Evolutionary conservation across 2,329 filamentous ascomycete species (phyloP).

Genomic region (Westerdykella sp.): DNA sequence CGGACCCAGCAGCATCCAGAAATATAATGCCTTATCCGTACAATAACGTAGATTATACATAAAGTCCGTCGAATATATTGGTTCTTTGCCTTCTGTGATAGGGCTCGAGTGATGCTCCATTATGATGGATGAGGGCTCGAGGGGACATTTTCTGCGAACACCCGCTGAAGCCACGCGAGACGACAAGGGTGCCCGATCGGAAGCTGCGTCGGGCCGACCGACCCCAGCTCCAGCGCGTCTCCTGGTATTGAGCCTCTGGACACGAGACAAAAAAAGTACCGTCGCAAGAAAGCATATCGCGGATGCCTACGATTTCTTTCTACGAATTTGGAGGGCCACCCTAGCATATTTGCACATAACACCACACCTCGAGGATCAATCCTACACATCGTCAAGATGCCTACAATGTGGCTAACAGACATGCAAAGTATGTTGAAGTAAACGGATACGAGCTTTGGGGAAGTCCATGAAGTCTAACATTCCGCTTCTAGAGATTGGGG

Average conservation of each 20-base stretch:
- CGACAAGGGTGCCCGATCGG: slow-evolving; percentile 14
- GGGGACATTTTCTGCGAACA: slow-evolving; percentile 16
- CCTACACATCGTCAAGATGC: slow-evolving; percentile 45
- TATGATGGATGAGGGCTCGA: slow-evolving; percentile 1
- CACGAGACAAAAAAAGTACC: slow-evolving; percentile 22
- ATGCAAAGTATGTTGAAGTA: slow-evolving; percentile 68
- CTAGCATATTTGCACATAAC: not conserved
- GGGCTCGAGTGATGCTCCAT: not conserved
- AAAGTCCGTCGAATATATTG: too few species aligned
- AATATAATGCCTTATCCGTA: not conserved
- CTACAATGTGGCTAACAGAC: slow-evolving; percentile 93
- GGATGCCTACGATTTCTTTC: not conserved
- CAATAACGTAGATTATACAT: too few species aligned
- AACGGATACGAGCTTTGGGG: not conserved
- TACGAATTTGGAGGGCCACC: not conserved
- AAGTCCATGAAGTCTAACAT: slow-evolving; percentile 9
- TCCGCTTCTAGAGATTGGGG: slow-evolving; percentile 70
- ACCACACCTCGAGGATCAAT: not conserved
- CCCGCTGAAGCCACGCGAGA: slow-evolving; percentile 14
- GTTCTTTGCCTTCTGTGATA: too few species aligned
- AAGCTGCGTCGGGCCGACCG: slow-evolving; percentile 10
- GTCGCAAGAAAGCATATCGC: not conserved
- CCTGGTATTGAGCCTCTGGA: slow-evolving; percentile 18
- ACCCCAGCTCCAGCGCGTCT: not conserved
- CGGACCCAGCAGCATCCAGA: not conserved